Percentiles rank a stretch among this genome's conserved stretches.
Conservation (phyloP, 2,329 filamentous ascomycete genomes). For the Cercospora citrullina region DNA sequence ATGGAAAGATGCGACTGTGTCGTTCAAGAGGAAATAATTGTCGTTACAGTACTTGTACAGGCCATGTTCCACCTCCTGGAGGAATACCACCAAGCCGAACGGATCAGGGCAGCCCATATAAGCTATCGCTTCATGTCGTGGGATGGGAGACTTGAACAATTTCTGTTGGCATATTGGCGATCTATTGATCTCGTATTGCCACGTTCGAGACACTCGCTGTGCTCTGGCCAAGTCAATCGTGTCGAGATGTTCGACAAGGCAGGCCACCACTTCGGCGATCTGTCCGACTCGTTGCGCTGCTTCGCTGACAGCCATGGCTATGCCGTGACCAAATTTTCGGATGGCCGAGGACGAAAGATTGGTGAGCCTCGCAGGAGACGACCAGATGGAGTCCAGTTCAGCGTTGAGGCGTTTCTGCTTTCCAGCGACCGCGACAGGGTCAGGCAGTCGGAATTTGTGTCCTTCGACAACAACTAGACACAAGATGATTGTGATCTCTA, state of each 20-base stretch:
- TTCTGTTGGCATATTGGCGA: constrained; percentile 9
- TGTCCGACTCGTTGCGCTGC: constrained; percentile 1
- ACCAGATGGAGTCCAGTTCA: background rate
- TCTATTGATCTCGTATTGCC: constrained; percentile 5
- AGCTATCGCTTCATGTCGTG: background rate
- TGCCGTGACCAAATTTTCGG: background rate
- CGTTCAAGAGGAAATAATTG: background rate
- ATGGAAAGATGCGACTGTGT: background rate
- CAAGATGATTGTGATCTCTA: background rate
- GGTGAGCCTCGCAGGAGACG: background rate
- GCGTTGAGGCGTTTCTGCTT: background rate
- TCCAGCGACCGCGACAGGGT: background rate
- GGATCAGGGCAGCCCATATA: background rate
- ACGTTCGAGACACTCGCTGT: constrained; percentile 6
- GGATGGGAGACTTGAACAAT: background rate
- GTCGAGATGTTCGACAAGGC: constrained; percentile 4
- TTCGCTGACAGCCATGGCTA: background rate
- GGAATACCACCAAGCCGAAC: background rate
- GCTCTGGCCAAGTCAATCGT: background rate
- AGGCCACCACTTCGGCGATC: background rate
- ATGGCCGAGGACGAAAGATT: background rate
- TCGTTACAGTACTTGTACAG: background rate
- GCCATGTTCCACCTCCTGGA: background rate
- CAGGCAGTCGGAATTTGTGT: background rate
- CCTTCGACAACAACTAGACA: background rate